Conservation (phyloP, 73 alveolate species). For the Blepharisma stoltei region DNA sequence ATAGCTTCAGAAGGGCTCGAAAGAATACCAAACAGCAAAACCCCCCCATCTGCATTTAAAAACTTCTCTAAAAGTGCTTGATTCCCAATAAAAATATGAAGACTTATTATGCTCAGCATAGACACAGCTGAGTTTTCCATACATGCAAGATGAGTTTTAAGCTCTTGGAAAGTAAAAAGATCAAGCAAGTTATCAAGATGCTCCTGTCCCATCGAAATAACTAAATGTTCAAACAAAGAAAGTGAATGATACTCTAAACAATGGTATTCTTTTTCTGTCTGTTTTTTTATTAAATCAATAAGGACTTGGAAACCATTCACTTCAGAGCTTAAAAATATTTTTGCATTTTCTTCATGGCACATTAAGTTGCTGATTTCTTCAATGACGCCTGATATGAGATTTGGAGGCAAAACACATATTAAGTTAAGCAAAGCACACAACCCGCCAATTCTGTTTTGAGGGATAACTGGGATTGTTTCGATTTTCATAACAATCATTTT, state of each 20-base stretch:
- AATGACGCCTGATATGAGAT: neutral
- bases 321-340: neutral
- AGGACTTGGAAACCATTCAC: neutral
- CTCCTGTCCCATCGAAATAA: conserved; percentile 2
- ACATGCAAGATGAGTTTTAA: neutral
- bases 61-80: conserved; percentile 7
- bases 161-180: neutral
- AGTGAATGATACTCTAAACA: conserved; percentile 1
- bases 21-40: neutral
- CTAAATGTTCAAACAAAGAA: neutral
- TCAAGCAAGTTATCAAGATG: conserved; percentile 14
- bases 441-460: neutral
- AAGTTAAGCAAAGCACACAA: neutral
- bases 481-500: conserved; percentile 21
- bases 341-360: conserved; percentile 11
- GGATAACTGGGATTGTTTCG: neutral
- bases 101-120: neutral
- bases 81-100: neutral
- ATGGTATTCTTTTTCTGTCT: neutral
- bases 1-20: neutral
- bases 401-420: neutral
- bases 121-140: neutral
- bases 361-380: neutral
- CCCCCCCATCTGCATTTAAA: neutral
- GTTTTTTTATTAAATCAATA: neutral